phyloP scores from a whole-genome alignment of 2,329 filamentous ascomycete species.

The Pestalotiopsis fici region DNA sequence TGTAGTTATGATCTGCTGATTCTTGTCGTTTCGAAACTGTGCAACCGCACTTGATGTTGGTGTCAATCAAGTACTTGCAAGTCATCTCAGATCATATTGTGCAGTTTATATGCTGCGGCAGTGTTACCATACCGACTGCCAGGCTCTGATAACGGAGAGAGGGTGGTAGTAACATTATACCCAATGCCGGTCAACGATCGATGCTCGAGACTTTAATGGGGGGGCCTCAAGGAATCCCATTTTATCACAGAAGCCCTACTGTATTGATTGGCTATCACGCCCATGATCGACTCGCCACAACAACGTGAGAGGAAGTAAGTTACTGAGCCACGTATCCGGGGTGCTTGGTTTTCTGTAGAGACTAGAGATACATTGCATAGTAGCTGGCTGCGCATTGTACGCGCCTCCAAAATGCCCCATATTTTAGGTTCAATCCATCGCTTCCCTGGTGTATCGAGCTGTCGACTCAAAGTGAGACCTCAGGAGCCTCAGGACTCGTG shows the following conservation, averaged over 20 bases:
- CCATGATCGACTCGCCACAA: neutral
- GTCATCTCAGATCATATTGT: neutral
- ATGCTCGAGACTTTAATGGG: neutral
- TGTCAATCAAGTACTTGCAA: neutral
- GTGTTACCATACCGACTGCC: neutral
- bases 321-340: neutral
- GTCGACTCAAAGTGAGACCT: neutral
- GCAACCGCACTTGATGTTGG: neutral
- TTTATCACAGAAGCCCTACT: neutral
- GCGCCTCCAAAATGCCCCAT: neutral
- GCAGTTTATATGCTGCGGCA: neutral
- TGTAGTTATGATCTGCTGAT: neutral
- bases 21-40: neutral
- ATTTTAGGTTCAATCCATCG: neutral
- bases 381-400: neutral
- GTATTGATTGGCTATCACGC: neutral
- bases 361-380: neutral
- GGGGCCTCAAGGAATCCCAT: too few relatives aligned
- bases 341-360: too few relatives aligned
- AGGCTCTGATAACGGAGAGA: neutral
- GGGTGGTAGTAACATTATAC: neutral
- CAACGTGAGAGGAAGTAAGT: neutral
- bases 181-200: neutral
- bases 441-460: neutral
- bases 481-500: neutral